Evolutionary conservation across 345 rosid genomes (phyloP), one percentile per base, ranked within the genome.

Genomic region (Gossypium stocksii): DNA sequence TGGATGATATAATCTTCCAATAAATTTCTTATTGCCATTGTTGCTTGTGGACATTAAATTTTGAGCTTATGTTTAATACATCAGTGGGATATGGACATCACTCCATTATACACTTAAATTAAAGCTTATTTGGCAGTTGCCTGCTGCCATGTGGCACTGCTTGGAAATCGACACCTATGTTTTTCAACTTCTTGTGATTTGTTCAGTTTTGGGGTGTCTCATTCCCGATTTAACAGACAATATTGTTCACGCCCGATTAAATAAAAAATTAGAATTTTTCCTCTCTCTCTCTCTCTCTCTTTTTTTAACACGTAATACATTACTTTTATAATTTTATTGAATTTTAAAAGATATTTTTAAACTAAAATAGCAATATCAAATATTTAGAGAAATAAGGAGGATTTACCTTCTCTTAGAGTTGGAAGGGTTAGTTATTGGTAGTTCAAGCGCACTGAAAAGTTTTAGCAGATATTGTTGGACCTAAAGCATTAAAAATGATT

Each of bases 1-100:
- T 23, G 54, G 53, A 57, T 62, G 72, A 67, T 66, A 45, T 27
- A 56, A 58, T 56, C 72, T 14, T 67, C 72, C 71, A 43, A 51
- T 19, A 66, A 53, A 29, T 6, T 70, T 27, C 56, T 54, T 48
- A 38, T 38, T 56, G 63, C 64, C 64, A 7, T 29, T 70, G 73
- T 29, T 70, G 16, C 60, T 69, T 69, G 60, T 27, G 60, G 60
- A n/a, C 73, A 70, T 52, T 29, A 19, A 71, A 22, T 70, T 58
- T 54, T 41, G 12, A 12, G 74, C 11, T 20, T 27, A 61, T n/a
- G 51, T 62, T 25, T 46, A 29, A 27, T 49, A 48, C 43, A 29
- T 56, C 23, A 71, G 73, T 73, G 70, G 76, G 8, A 48, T 59
- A 13, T 62, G 49, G 38, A 46, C 69, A 73, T 46, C 13, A 46